A percentile compares a stretch with the other conserved stretches of the same genome.
Conservation (phyloP, 495 filamentous ascomycete species). For the Aspergillus incahuasiensis region DNA sequence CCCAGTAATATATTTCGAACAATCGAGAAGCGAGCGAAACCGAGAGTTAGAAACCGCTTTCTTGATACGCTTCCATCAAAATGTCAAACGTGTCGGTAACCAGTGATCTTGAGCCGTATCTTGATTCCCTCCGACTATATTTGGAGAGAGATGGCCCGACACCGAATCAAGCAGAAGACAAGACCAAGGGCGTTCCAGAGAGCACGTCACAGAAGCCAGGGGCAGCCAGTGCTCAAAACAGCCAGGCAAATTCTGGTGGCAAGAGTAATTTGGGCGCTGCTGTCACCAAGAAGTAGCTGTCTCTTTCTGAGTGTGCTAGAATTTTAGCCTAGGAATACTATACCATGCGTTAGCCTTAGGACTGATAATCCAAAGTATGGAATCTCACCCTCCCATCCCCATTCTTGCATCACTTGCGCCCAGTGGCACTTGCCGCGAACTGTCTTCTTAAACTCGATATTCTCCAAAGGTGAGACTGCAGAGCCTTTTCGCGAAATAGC, state of each 20-base stretch:
- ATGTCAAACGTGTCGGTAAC: slow-evolving; percentile 32
- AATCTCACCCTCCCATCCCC: slow-evolving; percentile 69
- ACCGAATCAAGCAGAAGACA: background rate
- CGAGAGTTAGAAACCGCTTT: too few relatives aligned
- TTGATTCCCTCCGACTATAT: slow-evolving; percentile 28
- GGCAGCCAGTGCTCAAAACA: background rate
- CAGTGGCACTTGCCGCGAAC: slow-evolving; percentile 68
- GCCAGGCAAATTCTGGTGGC: background rate
- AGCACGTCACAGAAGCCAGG: background rate
- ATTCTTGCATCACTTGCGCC: slow-evolving; percentile 76
- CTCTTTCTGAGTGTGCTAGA: background rate
- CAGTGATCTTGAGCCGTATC: slow-evolving; percentile 28
- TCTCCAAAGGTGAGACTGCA: slow-evolving; percentile 35
- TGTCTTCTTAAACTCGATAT: slow-evolving; percentile 59
- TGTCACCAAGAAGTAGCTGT: background rate
- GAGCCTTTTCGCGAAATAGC: slow-evolving; percentile 25
- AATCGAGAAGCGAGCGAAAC: too few relatives aligned
- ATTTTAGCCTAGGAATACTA: slow-evolving; percentile 39
- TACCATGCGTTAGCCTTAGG: slow-evolving; percentile 7
- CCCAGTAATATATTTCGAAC: background rate
- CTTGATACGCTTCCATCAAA: background rate
- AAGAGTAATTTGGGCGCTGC: background rate
- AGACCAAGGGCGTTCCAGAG: background rate
- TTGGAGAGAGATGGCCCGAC: slow-evolving; percentile 14
- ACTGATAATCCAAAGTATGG: background rate